phyloP scores from a whole-genome alignment of 768 basidiomycete genomes.

The Psilocybe tampanensis region DNA sequence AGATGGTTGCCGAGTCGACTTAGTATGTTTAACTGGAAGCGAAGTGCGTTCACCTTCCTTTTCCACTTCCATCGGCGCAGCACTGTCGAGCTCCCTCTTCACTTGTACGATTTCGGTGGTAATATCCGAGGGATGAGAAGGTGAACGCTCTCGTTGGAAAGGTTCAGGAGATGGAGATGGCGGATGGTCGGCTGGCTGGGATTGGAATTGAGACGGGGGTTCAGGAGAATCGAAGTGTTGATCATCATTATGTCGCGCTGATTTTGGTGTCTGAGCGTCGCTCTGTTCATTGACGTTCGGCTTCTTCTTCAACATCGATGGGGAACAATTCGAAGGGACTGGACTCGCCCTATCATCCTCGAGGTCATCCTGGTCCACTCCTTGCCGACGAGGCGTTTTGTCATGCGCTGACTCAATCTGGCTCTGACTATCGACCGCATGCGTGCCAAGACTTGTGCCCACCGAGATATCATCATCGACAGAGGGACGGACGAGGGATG shows the following conservation, averaged over 20 bases:
- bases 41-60: not conserved
- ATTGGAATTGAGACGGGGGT: not conserved
- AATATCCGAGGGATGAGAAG: not conserved
- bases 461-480: not conserved
- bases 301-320: not conserved
- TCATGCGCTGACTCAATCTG: too few relatives aligned
- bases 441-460: not conserved
- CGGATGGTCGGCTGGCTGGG: not conserved
- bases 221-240: conserved; percentile 3
- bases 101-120: not conserved
- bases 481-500: not conserved
- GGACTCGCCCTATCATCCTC: not conserved
- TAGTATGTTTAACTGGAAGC: not conserved
- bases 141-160: not conserved
- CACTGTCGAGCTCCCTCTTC: conserved; percentile 1
- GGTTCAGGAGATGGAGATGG: not conserved
- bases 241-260: not conserved
- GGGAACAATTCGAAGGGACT: not conserved
- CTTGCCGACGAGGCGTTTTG: not conserved
- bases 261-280: not conserved
- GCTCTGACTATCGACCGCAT: not conserved
- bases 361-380: not conserved
- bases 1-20: not conserved
- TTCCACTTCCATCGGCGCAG: not conserved
- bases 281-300: not conserved